These are phyloP conservation scores for Fusarium lateritium DNA, from an alignment of 2,329 filamentous ascomycete genomes.

Conservation along the genomic window DNA sequence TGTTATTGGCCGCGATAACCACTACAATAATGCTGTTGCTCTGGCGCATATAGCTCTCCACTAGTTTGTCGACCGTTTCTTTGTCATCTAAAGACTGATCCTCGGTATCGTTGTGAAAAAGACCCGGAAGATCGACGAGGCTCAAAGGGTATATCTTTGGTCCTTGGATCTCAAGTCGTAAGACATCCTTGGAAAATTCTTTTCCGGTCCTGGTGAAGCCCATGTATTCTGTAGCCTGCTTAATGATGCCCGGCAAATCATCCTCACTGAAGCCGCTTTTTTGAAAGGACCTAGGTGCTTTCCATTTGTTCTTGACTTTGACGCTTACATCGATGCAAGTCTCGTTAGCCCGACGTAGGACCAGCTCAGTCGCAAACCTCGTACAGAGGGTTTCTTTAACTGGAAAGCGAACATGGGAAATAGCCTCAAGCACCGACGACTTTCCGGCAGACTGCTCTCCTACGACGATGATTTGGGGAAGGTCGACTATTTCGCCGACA, in stretches of 20 bases:
- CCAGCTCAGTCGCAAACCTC: slow-evolving; percentile 72
- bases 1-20: slow-evolving; percentile 64
- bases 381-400: slow-evolving; percentile 70
- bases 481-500: slow-evolving; percentile 61
- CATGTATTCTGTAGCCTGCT: slow-evolving; percentile 66
- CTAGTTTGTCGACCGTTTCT: slow-evolving; percentile 55
- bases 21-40: slow-evolving; percentile 72
- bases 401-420: slow-evolving; percentile 73
- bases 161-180: slow-evolving; percentile 63
- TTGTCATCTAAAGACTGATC: slow-evolving; percentile 52
- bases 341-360: slow-evolving; percentile 60
- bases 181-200: slow-evolving; percentile 62
- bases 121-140: slow-evolving; percentile 69
- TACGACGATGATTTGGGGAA: slow-evolving; percentile 71
- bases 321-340: slow-evolving; percentile 61
- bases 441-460: slow-evolving; percentile 75
- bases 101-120: slow-evolving; percentile 54
- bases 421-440: slow-evolving; percentile 75
- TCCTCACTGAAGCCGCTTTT: slow-evolving; percentile 55
- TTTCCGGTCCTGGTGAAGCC: slow-evolving; percentile 53
- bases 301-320: slow-evolving; percentile 49
- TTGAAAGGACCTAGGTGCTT: slow-evolving; percentile 45
- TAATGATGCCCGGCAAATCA: slow-evolving; percentile 64
- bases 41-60: slow-evolving; percentile 69
- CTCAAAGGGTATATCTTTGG: slow-evolving; percentile 63